Conservation (phyloP, 192 early-diverging fungal genomes). For the Radiomyces spectabilis region DNA sequence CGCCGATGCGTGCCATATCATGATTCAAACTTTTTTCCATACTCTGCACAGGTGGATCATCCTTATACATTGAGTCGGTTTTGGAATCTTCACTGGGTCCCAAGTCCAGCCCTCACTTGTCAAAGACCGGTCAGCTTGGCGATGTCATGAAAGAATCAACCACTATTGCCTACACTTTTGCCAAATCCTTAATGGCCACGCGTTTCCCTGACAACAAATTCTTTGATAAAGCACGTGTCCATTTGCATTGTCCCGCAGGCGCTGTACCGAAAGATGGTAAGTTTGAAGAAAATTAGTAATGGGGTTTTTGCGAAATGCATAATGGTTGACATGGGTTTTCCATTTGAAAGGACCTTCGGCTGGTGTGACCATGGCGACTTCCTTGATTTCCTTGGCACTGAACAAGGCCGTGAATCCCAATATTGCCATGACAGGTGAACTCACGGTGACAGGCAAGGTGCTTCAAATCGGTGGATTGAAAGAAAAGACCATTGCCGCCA, state of each 20-base stretch:
- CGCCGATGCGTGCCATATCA: background rate
- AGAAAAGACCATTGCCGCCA: slow-evolving; percentile 98
- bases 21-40: background rate
- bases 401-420: slow-evolving; percentile 65
- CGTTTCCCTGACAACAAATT: slow-evolving; percentile 81
- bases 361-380: slow-evolving; percentile 92
- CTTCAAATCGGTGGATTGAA: slow-evolving; percentile 96
- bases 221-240: slow-evolving; percentile 85
- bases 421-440: slow-evolving; percentile 97
- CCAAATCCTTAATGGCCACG: slow-evolving; percentile 72
- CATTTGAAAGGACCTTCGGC: slow-evolving; percentile 77
- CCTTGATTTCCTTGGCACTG: slow-evolving; percentile 88
- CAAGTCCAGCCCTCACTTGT: slow-evolving; percentile 50
- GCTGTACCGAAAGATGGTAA: slow-evolving; percentile 96
- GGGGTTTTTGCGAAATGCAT: background rate
- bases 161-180: slow-evolving; percentile 93
- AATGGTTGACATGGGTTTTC: background rate
- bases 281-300: background rate
- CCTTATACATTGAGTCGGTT: slow-evolving; percentile 93
- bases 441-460: slow-evolving; percentile 95
- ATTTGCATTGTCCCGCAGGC: slow-evolving; percentile 95
- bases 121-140: slow-evolving; percentile 92
- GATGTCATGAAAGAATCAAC: slow-evolving; percentile 99
- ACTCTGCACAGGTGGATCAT: slow-evolving; percentile 59
- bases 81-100: slow-evolving; percentile 67